Conservation (phyloP, 306 rosid species). For the Alnus rubra region DNA sequence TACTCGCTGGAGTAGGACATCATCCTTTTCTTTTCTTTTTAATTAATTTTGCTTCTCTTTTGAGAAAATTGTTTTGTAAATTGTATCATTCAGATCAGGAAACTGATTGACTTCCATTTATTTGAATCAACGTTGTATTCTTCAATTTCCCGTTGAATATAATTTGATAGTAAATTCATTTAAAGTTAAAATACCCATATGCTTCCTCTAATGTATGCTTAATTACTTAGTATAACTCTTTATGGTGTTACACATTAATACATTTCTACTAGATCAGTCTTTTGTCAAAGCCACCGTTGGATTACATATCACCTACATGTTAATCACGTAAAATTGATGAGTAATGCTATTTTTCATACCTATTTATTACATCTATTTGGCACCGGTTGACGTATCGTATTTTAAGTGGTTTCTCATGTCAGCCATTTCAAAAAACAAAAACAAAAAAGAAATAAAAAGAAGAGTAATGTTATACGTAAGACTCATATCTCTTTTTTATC, state of each 20-base stretch:
- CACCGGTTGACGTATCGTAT: no score
- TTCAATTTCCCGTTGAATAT: neutral
- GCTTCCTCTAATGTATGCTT: neutral
- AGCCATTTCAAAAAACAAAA: no score
- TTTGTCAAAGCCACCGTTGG: neutral
- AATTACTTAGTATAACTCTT: neutral
- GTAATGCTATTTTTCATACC: no score
- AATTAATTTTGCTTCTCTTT: slow-evolving; percentile 11
- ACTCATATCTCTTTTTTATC: no score
- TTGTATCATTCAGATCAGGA: slow-evolving; percentile 5
- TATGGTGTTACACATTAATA: neutral
- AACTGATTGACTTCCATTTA: neutral
- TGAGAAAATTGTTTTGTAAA: neutral
- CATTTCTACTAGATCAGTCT: neutral
- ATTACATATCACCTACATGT: no score
- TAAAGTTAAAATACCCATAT: neutral
- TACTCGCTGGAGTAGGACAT: neutral
- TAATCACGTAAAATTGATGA: no score
- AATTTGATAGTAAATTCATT: neutral
- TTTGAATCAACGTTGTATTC: neutral
- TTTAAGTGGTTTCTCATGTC: no score
- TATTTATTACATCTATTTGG: no score
- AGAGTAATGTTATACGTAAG: no score
- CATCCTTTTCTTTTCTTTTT: neutral
- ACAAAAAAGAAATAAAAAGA: no score